phyloP scores from a whole-genome alignment of 2,329 filamentous ascomycete species.

The Nigrospora oryzae region DNA sequence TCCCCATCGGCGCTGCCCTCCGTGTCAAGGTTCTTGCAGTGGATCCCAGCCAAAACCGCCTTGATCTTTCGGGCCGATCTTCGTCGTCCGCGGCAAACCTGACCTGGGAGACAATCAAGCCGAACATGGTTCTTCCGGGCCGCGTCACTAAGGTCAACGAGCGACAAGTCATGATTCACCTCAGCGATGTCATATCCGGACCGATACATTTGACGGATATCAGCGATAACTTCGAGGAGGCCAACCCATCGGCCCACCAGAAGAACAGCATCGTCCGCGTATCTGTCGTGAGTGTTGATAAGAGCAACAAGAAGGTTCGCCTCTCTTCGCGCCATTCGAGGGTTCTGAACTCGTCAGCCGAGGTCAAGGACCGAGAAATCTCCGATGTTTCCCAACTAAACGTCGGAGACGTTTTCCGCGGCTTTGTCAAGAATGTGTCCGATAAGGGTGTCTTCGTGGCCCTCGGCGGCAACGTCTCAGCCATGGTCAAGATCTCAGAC shows the following conservation, averaged over 20 bases:
- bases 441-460: slow-evolving; percentile 85
- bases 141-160: slow-evolving; percentile 82
- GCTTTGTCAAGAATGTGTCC: slow-evolving; percentile 84
- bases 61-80: slow-evolving; percentile 78
- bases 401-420: slow-evolving; percentile 72
- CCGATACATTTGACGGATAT: slow-evolving; percentile 78
- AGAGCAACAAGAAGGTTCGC: slow-evolving; percentile 73
- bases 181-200: slow-evolving; percentile 72
- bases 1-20: slow-evolving; percentile 83
- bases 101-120: slow-evolving; percentile 62
- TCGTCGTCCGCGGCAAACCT: slow-evolving; percentile 47
- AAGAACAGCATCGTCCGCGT: slow-evolving; percentile 85
- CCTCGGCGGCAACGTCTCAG: slow-evolving; percentile 73
- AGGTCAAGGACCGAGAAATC: slow-evolving; percentile 76
- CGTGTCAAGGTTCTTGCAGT: slow-evolving; percentile 71
- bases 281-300: slow-evolving; percentile 74
- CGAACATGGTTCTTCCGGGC: slow-evolving; percentile 74
- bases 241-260: slow-evolving; percentile 64
- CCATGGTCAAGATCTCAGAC: slow-evolving; percentile 77
- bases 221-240: slow-evolving; percentile 76
- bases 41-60: slow-evolving; percentile 61
- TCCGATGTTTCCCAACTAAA: slow-evolving; percentile 61
- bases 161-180: slow-evolving; percentile 73
- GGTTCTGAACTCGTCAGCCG: slow-evolving; percentile 76
- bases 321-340: slow-evolving; percentile 81